A percentile compares a stretch with the other conserved stretches of the same genome.
These are phyloP conservation scores for Aspergillus tubingensis DNA, from an alignment of 2,329 filamentous ascomycete genomes.

Conservation along the genomic window DNA sequence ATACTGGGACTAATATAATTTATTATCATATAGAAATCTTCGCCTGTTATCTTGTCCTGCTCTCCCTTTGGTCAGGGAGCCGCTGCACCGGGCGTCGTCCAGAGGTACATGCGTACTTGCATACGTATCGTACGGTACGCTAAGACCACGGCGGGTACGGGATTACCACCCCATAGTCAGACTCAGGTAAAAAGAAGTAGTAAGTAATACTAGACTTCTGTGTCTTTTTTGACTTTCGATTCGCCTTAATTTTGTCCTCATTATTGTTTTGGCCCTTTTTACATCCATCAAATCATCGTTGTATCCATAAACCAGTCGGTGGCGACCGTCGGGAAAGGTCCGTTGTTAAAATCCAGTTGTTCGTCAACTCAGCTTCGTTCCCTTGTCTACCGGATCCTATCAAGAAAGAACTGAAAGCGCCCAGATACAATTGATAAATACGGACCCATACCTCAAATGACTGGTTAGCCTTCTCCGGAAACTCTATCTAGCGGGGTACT, in stretches of 20 bases:
- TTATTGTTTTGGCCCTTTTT: background rate
- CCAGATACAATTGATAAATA: background rate
- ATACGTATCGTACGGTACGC: constrained; percentile 22
- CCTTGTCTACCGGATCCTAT: constrained; percentile 19
- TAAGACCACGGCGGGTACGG: constrained; percentile 16
- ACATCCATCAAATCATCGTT: background rate
- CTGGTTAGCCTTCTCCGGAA: constrained; percentile 11
- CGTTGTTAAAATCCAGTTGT: constrained; percentile 12
- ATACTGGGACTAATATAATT: constrained; percentile 16
- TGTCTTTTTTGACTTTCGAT: background rate
- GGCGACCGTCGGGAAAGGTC: constrained; percentile 12
- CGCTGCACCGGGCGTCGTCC: constrained; percentile 19
- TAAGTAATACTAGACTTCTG: too few relatives aligned
- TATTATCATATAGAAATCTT: constrained; percentile 20
- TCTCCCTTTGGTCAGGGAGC: constrained; percentile 20
- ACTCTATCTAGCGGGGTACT: constrained; percentile 11
- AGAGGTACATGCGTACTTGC: constrained; percentile 16
- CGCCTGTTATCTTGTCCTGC: constrained; percentile 20
- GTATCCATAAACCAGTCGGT: constrained; percentile 5
- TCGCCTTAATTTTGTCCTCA: background rate
- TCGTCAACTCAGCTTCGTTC: constrained; percentile 10
- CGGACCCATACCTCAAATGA: constrained; percentile 8
- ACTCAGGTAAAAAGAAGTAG: too few relatives aligned
- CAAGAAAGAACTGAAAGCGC: constrained; percentile 4
- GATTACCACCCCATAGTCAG: constrained; percentile 6